Evolutionary conservation across 2,329 filamentous ascomycete genomes (phyloP), one percentile per base, ranked within the genome.

Genomic region (Plectosphaerella cucumerina): DNA sequence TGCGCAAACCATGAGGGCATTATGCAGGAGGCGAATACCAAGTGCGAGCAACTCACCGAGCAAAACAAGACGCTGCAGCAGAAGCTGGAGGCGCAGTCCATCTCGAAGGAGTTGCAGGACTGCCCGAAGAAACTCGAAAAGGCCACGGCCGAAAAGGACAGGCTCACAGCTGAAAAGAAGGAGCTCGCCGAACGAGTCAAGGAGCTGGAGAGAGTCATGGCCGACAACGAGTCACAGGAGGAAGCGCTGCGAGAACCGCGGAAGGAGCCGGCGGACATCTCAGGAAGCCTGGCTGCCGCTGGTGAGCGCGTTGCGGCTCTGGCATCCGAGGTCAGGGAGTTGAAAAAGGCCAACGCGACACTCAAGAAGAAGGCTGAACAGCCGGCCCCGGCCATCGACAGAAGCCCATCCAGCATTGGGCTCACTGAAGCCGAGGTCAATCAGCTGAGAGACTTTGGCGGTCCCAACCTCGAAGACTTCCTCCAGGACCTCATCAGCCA

Each of bases 131-230:
- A 31, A 31, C 26, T 31, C 26, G 12, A 31, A 31, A 31, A 31
- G 26, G 26, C 12, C 26, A 31, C 9, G 9, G 26, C 26, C 26
- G 26, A 31, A 11, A 31, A 31, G 26, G 26, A 62, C 3, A n/a
- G n/a, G n/a, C n/a, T n/a, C 26, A 31, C 9, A 10, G 26, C 26
- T 11, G 26, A 31, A 11, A 31, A 31, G 26, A 11, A 62, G 2
- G 57, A 59, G 9, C 66, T 63, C 46, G 26, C 26, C 26, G 2
- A 31, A 8, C 9, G 12, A 11, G 26, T 31, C 26, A 31, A 31
- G 26, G 26, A 31, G 8, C 26, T 31, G 26, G 26, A 31, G 26
- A 31, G 26, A 11, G 26, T n/a, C n/a, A n/a, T n/a, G n/a, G n/a
- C n/a, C n/a, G n/a, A n/a, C n/a, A 31, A 8, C 9, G 12, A 11